Evolutionary conservation across 2,329 filamentous ascomycete species (phyloP).

Genomic region (Cladophialophora chaetospira): DNA sequence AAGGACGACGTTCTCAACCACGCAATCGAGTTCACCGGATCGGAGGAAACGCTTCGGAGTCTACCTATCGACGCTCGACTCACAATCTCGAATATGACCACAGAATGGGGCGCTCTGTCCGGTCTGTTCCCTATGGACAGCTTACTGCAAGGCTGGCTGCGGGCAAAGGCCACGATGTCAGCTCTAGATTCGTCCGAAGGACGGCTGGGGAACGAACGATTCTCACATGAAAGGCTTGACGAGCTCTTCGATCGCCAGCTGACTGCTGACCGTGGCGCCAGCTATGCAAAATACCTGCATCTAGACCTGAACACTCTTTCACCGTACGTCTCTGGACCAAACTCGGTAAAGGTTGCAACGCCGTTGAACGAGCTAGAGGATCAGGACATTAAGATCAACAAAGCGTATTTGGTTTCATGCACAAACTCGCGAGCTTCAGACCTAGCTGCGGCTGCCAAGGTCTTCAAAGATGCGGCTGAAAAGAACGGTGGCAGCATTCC

Average conservation of each 20-base stretch:
- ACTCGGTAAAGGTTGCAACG: constrained; percentile 84
- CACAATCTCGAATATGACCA: constrained; percentile 52
- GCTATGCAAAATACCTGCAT: constrained; percentile 80
- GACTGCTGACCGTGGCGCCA: constrained; percentile 71
- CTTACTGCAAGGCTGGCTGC: constrained; percentile 71
- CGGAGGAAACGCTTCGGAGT: constrained; percentile 72
- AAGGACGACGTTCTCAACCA: constrained; percentile 89
- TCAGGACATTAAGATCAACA: constrained; percentile 75
- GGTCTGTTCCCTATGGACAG: constrained; percentile 80
- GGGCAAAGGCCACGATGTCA: constrained; percentile 71
- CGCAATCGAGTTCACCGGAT: constrained; percentile 82
- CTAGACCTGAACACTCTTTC: constrained; percentile 80
- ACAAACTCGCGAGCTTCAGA: constrained; percentile 85
- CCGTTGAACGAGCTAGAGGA: constrained; percentile 72
- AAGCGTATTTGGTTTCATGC: constrained; percentile 86
- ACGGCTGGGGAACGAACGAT: constrained; percentile 56
- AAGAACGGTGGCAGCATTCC: constrained; percentile 62
- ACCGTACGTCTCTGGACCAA: constrained; percentile 83
- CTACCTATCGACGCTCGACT: constrained; percentile 73
- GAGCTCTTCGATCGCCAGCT: constrained; percentile 68
- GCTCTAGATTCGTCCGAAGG: constrained; percentile 55
- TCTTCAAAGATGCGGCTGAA: constrained; percentile 75
- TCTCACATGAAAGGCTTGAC: constrained; percentile 74
- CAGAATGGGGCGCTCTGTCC: constrained; percentile 51
- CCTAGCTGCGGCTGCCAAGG: constrained; percentile 75